Evolutionary conservation across 1,139 yeast species (phyloP).

Genomic region (Diutina ranongensis): DNA sequence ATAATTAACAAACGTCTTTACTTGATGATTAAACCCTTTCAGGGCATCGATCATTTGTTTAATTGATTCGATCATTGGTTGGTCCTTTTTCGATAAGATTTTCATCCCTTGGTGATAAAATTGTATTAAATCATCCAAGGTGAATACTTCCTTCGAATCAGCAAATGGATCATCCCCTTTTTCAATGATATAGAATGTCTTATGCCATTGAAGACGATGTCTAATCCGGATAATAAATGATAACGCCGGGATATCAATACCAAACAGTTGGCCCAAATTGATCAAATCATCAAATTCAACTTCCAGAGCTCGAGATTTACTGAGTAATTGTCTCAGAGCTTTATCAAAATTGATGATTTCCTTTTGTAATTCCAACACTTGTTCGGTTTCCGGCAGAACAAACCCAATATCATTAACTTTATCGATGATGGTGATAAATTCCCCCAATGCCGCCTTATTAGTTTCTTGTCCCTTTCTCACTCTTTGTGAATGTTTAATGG

Average conservation of each 20-base stretch:
- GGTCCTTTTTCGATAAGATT: conserved; percentile 21
- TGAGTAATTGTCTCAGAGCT: conserved; percentile 29
- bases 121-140: conserved; percentile 22
- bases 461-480: conserved; percentile 18
- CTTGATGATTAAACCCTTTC: conserved; percentile 18
- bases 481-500: conserved; percentile 41
- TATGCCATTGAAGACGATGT: conserved; percentile 39
- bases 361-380: conserved; percentile 38
- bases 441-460: conserved; percentile 13
- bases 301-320: conserved; percentile 16
- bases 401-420: conserved; percentile 41
- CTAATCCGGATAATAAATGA: conserved; percentile 36
- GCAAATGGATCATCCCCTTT: conserved; percentile 31
- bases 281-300: conserved; percentile 36
- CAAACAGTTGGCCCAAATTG: conserved; percentile 47
- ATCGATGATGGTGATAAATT: conserved; percentile 12
- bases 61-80: conserved; percentile 13
- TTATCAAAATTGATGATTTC: conserved; percentile 46
- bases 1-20: conserved; percentile 15
- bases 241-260: conserved; percentile 43
- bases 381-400: conserved; percentile 48
- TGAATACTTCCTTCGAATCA: conserved; percentile 20
- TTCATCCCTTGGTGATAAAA: conserved; percentile 32
- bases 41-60: conserved; percentile 21
- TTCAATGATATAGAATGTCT: conserved; percentile 21